A percentile compares a stretch with the other conserved stretches of the same genome.
These are phyloP conservation scores for Pyrenochaeta sp. DNA, from an alignment of 2,329 filamentous ascomycete species.

Conservation along the genomic window DNA sequence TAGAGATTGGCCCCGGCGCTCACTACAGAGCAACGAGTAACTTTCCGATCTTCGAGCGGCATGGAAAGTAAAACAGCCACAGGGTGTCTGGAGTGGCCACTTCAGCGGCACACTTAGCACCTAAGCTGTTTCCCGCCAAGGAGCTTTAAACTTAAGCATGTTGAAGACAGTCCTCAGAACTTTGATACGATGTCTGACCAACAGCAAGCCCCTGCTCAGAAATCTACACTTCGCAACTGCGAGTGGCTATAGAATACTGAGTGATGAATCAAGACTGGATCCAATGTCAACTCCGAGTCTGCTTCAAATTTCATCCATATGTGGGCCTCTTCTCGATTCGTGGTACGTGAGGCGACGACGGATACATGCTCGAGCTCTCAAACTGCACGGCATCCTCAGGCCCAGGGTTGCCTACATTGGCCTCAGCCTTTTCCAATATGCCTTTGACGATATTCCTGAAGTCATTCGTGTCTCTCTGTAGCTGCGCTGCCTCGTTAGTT, in stretches of 20 bases:
- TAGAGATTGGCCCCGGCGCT: background rate
- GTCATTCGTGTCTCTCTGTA: conserved; percentile 15
- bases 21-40: background rate
- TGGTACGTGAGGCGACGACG: background rate
- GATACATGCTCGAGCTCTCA: background rate
- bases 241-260: background rate
- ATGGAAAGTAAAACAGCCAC: background rate
- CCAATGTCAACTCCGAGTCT: background rate
- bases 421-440: conserved; percentile 28
- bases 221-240: background rate
- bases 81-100: background rate
- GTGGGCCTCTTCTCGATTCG: conserved; percentile 1
- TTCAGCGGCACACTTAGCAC: background rate
- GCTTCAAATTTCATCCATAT: conserved; percentile 4
- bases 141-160: background rate
- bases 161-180: background rate
- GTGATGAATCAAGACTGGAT: background rate
- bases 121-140: background rate
- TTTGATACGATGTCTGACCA: background rate
- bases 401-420: background rate
- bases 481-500: background rate
- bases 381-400: background rate
- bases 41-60: background rate
- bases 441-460: conserved; percentile 31
- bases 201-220: background rate